A percentile compares a stretch with the other conserved stretches of the same genome.
These are phyloP conservation scores for Colletotrichum tanaceti DNA, from an alignment of 2,329 filamentous ascomycete species.

Conservation along the genomic window DNA sequence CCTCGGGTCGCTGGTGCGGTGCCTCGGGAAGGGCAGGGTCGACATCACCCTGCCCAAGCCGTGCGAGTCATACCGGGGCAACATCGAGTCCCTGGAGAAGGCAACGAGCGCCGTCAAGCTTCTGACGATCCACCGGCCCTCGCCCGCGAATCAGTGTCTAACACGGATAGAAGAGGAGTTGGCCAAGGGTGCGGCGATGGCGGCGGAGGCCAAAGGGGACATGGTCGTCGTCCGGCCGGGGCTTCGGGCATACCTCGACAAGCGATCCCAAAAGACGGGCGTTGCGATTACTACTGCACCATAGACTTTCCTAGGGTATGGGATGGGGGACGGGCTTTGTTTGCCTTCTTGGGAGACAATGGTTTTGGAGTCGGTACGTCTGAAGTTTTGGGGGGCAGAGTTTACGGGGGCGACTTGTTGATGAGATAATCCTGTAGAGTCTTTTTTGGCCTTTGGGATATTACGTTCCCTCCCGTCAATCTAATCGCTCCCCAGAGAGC, in stretches of 20 bases:
- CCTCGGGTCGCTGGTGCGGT: slow-evolving; percentile 28
- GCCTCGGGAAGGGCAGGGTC: slow-evolving; percentile 31
- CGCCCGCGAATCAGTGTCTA: slow-evolving; percentile 31
- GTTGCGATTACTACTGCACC: slow-evolving; percentile 28
- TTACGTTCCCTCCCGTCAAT: background rate
- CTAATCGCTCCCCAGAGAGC: background rate
- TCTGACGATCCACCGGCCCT: slow-evolving; percentile 32
- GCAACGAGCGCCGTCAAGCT: slow-evolving; percentile 34
- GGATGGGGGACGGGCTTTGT: background rate
- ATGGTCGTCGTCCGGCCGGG: slow-evolving; percentile 28
- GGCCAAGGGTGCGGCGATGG: slow-evolving; percentile 18
- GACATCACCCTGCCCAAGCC: slow-evolving; percentile 31
- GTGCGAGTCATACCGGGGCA: slow-evolving; percentile 32
- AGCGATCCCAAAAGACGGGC: slow-evolving; percentile 29
- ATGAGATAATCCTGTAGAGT: slow-evolving; percentile 3
- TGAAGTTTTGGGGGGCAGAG: slow-evolving; percentile 30
- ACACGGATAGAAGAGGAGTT: slow-evolving; percentile 38
- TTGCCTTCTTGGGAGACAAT: background rate
- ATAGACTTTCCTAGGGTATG: slow-evolving; percentile 1
- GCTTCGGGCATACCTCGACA: slow-evolving; percentile 24
- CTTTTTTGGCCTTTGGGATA: background rate
- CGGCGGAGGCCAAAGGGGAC: slow-evolving; percentile 9
- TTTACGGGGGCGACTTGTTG: slow-evolving; percentile 8
- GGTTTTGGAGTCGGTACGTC: background rate
- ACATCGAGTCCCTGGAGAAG: slow-evolving; percentile 21